Base-by-base conservation (phyloP, 495 filamentous ascomycete genomes). In the Penicillium nucicola region DNA sequence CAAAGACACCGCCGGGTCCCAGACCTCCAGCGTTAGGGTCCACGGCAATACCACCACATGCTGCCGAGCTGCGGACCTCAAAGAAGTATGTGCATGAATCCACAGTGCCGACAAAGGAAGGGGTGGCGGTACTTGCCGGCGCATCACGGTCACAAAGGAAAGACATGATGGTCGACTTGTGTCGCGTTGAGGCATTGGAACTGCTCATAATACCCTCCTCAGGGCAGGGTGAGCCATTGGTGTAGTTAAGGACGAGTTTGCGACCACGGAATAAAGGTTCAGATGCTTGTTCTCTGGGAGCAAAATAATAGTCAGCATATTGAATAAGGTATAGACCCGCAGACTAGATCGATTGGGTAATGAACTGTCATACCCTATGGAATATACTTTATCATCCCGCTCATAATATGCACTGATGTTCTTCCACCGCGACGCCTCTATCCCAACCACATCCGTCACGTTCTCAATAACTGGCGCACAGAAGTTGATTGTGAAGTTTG, bases 61-160 rank as follows among this genome's bases (percentile, higher is more conserved):
- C 92, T 33, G 89, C 84, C 38, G 80, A 79, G 38, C 89, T 90
- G 48, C 92, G 88, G n/a, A 91, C 82, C 66, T 96, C 91, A 71
- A 99, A 99, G 67, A 95, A 88, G 70, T 97, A 99, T n/a, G 88
- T 81, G 74, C 95, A 99, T 41, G 89, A 83, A 60, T 97, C 90
- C 68, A 86, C 85, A 17, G 86, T 81, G 48, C 88, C 90, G 42
- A 97, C 84, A 65, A 95, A 99, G 5, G 88, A 87, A 4, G 84
- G 64, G 12, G 84, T 81, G 13, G 86, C 80, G 20, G 83, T 80
- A 8, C 83, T 78, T 5, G 71, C 66, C 2, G 76, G 67, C 8
- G 75, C 63, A 50, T 96, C 90, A 41, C 82, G 82, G 58, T 97
- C 92, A 72, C 95, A 97, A 61, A 92, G 86, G 69, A 97, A 89